These are phyloP conservation scores for Salix exigua DNA, from an alignment of 345 rosid genomes.

Conservation along the genomic window DNA sequence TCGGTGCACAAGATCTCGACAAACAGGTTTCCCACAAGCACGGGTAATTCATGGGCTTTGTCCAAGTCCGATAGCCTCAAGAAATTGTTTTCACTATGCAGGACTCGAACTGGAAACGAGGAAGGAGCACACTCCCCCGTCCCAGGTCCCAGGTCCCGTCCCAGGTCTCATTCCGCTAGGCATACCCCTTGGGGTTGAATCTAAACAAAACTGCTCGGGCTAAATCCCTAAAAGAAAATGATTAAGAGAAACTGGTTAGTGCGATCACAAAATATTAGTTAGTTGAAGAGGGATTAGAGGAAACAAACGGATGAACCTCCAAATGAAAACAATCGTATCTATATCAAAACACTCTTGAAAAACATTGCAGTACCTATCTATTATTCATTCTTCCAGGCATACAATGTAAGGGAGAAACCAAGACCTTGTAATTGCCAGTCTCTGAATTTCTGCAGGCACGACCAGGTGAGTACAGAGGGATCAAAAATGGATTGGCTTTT, in stretches of 20 bases:
- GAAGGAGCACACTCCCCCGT: no score
- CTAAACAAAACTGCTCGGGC: background rate
- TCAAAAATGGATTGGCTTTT: slow-evolving; percentile 40
- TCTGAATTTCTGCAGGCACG: slow-evolving; percentile 43
- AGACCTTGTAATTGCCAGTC: slow-evolving; percentile 59
- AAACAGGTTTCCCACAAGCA: no score
- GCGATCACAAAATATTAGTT: background rate
- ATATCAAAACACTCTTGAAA: slow-evolving; percentile 19
- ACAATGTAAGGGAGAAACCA: slow-evolving; percentile 61
- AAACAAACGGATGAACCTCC: slow-evolving; percentile 11
- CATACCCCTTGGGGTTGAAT: no score
- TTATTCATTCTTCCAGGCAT: slow-evolving; percentile 71
- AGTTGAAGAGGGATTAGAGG: background rate
- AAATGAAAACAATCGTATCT: slow-evolving; percentile 23
- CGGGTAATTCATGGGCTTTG: no score
- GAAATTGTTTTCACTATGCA: no score
- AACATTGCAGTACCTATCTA: slow-evolving; percentile 13
- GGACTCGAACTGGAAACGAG: no score
- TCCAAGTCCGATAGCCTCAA: no score
- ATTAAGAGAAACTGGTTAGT: background rate
- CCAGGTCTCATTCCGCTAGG: no score
- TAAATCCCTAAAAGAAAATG: background rate
- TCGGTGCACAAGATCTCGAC: no score
- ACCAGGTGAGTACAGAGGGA: slow-evolving; percentile 34
- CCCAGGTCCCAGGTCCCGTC: no score